These are phyloP conservation scores for Fraxinus ornus DNA, from an alignment of 305 asterid species.

Conservation along the genomic window DNA sequence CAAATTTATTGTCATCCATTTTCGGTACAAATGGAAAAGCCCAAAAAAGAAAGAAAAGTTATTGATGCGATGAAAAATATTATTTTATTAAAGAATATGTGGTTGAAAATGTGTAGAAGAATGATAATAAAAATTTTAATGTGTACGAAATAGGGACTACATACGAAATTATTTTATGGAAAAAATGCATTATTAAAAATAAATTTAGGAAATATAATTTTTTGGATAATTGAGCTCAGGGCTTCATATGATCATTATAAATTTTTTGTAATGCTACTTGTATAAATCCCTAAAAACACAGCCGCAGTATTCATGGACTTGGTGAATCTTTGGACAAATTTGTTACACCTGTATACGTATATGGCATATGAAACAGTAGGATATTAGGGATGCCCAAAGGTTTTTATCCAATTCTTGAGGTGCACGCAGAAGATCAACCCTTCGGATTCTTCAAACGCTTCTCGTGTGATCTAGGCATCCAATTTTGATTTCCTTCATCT, in stretches of 20 bases:
- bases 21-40: too few relatives aligned
- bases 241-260: not conserved
- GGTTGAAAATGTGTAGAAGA: too few relatives aligned
- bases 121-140: too few relatives aligned
- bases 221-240: not conserved
- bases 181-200: not conserved
- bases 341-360: not conserved
- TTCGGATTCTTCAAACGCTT: not conserved
- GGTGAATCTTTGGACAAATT: not conserved
- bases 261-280: not conserved
- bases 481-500: not conserved
- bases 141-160: too few relatives aligned
- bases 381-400: not conserved
- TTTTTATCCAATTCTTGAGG: not conserved
- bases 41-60: too few relatives aligned
- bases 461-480: not conserved
- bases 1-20: too few relatives aligned
- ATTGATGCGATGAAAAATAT: too few relatives aligned
- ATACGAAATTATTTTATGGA: not conserved
- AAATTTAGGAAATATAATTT: not conserved
- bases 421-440: constrained; percentile 2
- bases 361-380: not conserved
- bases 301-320: not conserved
- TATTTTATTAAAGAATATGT: too few relatives aligned
- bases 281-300: too few relatives aligned